Percentiles rank a stretch among this genome's conserved stretches.
These are phyloP conservation scores for Lobosporangium transversale DNA, from an alignment of 192 early-diverging fungal species.

Conservation along the genomic window DNA sequence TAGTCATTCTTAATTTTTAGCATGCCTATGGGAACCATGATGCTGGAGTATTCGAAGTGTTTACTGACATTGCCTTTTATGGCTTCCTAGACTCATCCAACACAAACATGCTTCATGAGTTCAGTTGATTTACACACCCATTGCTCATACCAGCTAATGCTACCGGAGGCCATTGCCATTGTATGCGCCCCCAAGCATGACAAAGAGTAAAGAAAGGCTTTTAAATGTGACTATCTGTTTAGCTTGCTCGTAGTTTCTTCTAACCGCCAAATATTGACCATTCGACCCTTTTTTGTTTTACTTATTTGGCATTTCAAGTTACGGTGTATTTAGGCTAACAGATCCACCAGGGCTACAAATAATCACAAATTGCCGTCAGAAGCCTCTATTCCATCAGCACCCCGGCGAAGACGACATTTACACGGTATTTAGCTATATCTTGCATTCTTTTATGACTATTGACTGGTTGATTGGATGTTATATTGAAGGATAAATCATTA, in stretches of 20 bases:
- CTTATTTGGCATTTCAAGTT: slow-evolving; percentile 38
- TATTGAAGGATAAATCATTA: too few relatives aligned
- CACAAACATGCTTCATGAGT: slow-evolving; percentile 95
- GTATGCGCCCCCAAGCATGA: slow-evolving; percentile 81
- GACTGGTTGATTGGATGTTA: too few relatives aligned
- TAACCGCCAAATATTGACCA: background rate
- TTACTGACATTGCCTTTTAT: too few relatives aligned
- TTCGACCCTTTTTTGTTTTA: background rate
- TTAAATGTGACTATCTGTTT: too few relatives aligned
- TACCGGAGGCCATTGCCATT: slow-evolving; percentile 94
- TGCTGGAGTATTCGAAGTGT: too few relatives aligned
- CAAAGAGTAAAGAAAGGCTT: slow-evolving; percentile 64
- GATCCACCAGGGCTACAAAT: slow-evolving; percentile 85
- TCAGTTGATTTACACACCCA: slow-evolving; percentile 94
- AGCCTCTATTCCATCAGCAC: slow-evolving; percentile 86
- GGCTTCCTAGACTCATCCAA: slow-evolving; percentile 83
- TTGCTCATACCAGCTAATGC: slow-evolving; percentile 88
- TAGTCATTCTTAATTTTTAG: too few relatives aligned
- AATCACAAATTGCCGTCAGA: slow-evolving; percentile 76
- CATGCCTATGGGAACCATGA: too few relatives aligned
- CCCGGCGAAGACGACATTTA: slow-evolving; percentile 64
- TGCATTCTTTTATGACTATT: too few relatives aligned
- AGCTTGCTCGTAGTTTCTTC: too few relatives aligned
- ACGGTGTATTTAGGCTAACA: slow-evolving; percentile 88
- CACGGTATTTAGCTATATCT: slow-evolving; percentile 48